phyloP scores from a whole-genome alignment of 2,329 filamentous ascomycete genomes.

The Fonsecaea pedrosoi region DNA sequence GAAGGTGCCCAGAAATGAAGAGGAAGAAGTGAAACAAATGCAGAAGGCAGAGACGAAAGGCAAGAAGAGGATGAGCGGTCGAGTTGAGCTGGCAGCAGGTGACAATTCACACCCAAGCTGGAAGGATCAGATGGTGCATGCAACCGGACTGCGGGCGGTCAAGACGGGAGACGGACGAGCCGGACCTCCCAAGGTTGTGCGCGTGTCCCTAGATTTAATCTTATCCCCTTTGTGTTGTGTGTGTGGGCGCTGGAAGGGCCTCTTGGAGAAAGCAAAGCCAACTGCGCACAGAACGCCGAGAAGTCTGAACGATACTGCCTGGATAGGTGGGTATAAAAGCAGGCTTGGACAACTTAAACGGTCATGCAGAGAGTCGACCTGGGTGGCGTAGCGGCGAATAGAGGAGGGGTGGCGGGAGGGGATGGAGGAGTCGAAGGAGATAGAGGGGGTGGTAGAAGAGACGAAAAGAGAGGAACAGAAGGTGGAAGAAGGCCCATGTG shows the following conservation, averaged over 20 bases:
- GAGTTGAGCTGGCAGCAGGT: constrained; percentile 29
- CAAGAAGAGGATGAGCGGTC: constrained; percentile 25
- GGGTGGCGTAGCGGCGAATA: background rate
- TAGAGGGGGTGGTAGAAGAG: background rate
- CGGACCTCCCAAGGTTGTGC: constrained; percentile 17
- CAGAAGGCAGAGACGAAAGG: constrained; percentile 11
- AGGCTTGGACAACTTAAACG: constrained; percentile 13
- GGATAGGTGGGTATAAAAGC: constrained; percentile 6
- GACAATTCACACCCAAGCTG: constrained; percentile 14
- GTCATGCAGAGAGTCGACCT: background rate
- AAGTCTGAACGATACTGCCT: constrained; percentile 3
- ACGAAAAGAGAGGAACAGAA: background rate
- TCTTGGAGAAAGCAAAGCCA: constrained; percentile 9
- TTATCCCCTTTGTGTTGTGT: background rate
- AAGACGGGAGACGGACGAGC: constrained; percentile 21
- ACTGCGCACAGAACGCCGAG: constrained; percentile 1
- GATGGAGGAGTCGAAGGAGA: background rate
- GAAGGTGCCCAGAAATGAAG: constrained; percentile 26
- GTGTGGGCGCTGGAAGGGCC: background rate
- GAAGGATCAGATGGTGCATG: constrained; percentile 32
- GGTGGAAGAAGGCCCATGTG: background rate
- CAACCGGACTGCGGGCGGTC: constrained; percentile 3
- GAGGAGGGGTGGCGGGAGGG: background rate
- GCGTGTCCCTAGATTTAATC: constrained; percentile 8
- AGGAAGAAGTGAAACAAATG: constrained; percentile 14